These are phyloP conservation scores for Trametes polyzona DNA, from an alignment of 1,284 basidiomycete species.

Conservation along the genomic window DNA sequence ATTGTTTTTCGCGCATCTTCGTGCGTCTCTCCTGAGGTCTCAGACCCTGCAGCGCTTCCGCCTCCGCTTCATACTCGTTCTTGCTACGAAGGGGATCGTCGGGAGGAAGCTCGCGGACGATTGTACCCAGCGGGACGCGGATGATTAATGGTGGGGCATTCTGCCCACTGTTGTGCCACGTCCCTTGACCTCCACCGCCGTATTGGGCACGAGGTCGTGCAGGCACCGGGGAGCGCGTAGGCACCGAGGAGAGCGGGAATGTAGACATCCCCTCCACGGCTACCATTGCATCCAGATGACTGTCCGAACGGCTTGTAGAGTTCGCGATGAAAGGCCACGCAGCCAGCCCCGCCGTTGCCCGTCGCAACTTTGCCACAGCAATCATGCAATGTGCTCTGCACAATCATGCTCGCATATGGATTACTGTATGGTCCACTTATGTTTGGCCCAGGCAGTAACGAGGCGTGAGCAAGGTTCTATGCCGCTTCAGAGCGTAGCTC, in stretches of 20 bases:
- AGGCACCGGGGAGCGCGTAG: conserved; percentile 75
- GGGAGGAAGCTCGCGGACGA: conserved; percentile 75
- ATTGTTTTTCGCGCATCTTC: conserved; percentile 68
- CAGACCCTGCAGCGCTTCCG: conserved; percentile 59
- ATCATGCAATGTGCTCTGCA: no score
- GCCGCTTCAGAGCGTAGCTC: background rate
- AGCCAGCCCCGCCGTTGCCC: conserved; percentile 86
- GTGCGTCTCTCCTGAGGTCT: conserved; percentile 50
- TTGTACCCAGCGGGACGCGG: conserved; percentile 86
- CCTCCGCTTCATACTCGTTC: conserved; percentile 71
- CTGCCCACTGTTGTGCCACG: conserved; percentile 84
- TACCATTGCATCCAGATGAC: conserved; percentile 90
- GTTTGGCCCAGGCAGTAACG: conserved; percentile 55
- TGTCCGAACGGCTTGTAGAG: conserved; percentile 81
- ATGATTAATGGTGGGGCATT: conserved; percentile 75
- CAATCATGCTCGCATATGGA: conserved; percentile 64
- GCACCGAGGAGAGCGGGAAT: conserved; percentile 78
- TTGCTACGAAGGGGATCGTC: conserved; percentile 63
- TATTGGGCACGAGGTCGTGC: conserved; percentile 68
- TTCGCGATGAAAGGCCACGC: conserved; percentile 83
- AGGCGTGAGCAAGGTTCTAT: background rate
- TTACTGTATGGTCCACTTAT: conserved; percentile 81
- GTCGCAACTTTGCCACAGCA: background rate
- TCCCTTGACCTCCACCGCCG: conserved; percentile 78
- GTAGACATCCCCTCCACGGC: conserved; percentile 86